Conservation (phyloP, 257 asterid genomes). For the Nicotiana sylvestris region DNA sequence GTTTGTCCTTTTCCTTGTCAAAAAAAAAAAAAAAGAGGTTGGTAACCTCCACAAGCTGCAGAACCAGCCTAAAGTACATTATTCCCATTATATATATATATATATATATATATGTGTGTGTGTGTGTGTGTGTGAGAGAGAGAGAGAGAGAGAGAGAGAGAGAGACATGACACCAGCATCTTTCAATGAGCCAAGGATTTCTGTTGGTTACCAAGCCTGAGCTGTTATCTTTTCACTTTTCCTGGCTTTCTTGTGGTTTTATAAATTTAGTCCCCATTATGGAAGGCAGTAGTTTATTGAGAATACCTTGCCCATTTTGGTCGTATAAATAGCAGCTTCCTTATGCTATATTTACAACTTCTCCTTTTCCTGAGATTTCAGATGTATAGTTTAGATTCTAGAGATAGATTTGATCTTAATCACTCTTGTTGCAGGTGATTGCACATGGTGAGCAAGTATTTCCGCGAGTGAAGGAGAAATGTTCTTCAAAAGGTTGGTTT, state of each 20-base stretch:
- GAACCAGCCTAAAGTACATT: not conserved
- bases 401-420: not conserved
- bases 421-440: constrained; percentile 53
- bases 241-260: not conserved
- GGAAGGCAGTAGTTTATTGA: not conserved
- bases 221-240: not conserved
- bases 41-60: not conserved
- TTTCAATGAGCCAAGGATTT: not conserved
- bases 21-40: not conserved
- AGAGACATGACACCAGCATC: not conserved
- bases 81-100: not conserved
- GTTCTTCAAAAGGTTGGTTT: constrained; percentile 86
- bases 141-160: too few species aligned
- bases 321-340: not conserved
- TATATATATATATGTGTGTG: not conserved
- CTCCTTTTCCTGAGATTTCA: not conserved
- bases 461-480: constrained; percentile 88
- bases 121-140: too few species aligned
- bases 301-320: not conserved
- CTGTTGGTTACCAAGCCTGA: not conserved
- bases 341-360: not conserved
- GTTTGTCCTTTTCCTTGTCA: too few species aligned
- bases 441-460: constrained; percentile 94
- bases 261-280: not conserved
- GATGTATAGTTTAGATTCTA: not conserved